These are phyloP conservation scores for Aspergillus taichungensis DNA, from an alignment of 495 filamentous ascomycete species.

Conservation along the genomic window DNA sequence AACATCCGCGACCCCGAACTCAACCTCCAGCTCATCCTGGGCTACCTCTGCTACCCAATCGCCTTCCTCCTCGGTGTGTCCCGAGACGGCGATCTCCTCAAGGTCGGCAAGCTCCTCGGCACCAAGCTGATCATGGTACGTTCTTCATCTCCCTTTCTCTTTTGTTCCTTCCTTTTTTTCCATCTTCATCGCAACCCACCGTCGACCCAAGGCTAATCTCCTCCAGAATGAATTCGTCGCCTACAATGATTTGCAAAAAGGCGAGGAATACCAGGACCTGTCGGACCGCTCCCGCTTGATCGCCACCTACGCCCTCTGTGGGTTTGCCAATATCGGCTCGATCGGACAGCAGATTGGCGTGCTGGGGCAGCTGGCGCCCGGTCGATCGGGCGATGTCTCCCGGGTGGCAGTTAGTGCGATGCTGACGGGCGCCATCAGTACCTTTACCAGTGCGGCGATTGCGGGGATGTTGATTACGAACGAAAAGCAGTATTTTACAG, in stretches of 20 bases:
- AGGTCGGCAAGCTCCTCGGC: slow-evolving; percentile 72
- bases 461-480: slow-evolving; percentile 67
- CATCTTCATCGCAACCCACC: background rate
- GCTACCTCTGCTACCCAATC: slow-evolving; percentile 77
- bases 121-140: slow-evolving; percentile 66
- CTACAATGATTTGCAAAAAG: slow-evolving; percentile 41
- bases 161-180: background rate
- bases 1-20: slow-evolving; percentile 60
- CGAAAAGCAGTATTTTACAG: slow-evolving; percentile 26
- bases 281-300: slow-evolving; percentile 63
- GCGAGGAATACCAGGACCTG: slow-evolving; percentile 41
- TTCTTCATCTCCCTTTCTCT: too few relatives aligned
- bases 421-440: slow-evolving; percentile 67
- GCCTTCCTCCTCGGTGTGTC: slow-evolving; percentile 83
- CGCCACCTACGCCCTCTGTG: slow-evolving; percentile 63
- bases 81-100: slow-evolving; percentile 56
- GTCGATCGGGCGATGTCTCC: slow-evolving; percentile 63
- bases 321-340: slow-evolving; percentile 73
- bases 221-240: slow-evolving; percentile 57
- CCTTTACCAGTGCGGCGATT: slow-evolving; percentile 71
- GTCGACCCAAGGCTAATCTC: background rate
- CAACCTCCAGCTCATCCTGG: slow-evolving; percentile 68
- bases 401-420: slow-evolving; percentile 69
- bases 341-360: slow-evolving; percentile 84
- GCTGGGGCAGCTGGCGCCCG: slow-evolving; percentile 68